Base-by-base conservation (phyloP, 768 basidiomycete species). In the Hypholoma sublateritium region DNA sequence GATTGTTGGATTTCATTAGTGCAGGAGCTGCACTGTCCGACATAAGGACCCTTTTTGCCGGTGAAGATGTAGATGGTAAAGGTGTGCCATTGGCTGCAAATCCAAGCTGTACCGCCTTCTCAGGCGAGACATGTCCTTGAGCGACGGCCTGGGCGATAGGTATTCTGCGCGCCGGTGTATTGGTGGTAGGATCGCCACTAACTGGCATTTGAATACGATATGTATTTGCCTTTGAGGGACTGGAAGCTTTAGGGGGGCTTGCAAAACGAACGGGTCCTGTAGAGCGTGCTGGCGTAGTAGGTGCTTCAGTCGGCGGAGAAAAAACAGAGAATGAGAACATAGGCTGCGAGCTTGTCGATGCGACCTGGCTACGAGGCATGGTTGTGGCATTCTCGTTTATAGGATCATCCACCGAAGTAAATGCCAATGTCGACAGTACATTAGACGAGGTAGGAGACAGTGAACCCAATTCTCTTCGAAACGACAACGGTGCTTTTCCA, bases 161-260 rank as follows among this genome's bases (percentile, higher is more conserved):
- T 48, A 90, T 80, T 56, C 88, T 78, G 46, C 83, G 80, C 2
- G 88, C 87, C 39, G 88, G 88, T 4, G 87, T 85, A 42, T 79
- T 79, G 49, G 66, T 79, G 49, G 66, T 62, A 9, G 72, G 66
- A 39, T 83, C 78, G 46, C 78, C 69, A 34, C 67, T 55, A 12
- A 62, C 59, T 7, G 66, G 57, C 43, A 63, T 54, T 50, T 67
- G 70, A 55, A 70, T 63, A 46, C 64, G 72, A 56, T 66, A 69
- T 60, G 70, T 78, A 65, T 60, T 67, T 60, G 70, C 77, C 64
- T 60, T 67, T 1, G 70, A 60, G 21, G 65, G 65, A n/a, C 64
- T 52, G 25, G 70, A 67, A 25, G 55, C 58, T 57, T 69, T 69
- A 25, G 52, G 54, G 6, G 72, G 66, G 53, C 67, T 71, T 19